Evolutionary conservation across 441 rosid genomes (phyloP).

Genomic region (Croton setiger): DNA sequence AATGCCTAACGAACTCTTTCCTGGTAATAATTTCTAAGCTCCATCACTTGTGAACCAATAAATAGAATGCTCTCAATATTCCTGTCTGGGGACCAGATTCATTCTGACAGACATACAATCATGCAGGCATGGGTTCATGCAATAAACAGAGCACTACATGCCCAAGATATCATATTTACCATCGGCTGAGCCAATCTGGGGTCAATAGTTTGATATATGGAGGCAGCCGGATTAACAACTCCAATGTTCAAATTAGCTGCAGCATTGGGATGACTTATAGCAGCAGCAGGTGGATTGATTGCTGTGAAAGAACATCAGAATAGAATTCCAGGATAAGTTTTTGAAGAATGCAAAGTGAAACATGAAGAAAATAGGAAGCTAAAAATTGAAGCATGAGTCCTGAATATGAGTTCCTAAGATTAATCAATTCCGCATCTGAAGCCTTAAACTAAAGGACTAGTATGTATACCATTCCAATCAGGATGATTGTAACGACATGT

Average conservation of each 20-base stretch:
- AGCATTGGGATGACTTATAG: slow-evolving; percentile 44
- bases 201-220: slow-evolving; percentile 61
- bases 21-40: no score
- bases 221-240: slow-evolving; percentile 50
- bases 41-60: neutral
- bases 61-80: neutral
- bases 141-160: neutral
- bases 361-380: neutral
- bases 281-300: slow-evolving; percentile 61
- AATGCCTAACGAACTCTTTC: neutral
- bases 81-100: neutral
- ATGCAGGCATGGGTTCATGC: neutral
- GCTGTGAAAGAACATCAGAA: slow-evolving; percentile 41
- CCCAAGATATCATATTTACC: slow-evolving; percentile 29
- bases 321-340: neutral
- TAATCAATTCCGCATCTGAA: neutral
- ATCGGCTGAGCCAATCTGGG: slow-evolving; percentile 40
- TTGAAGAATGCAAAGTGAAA: neutral
- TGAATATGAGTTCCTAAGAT: neutral
- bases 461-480: slow-evolving; percentile 66
- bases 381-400: slow-evolving; percentile 5
- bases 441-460: neutral
- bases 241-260: slow-evolving; percentile 50
- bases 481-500: slow-evolving; percentile 97
- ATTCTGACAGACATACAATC: neutral